Conservation (phyloP, 1,139 yeast genomes). For the Hyphopichia khmerensis region DNA sequence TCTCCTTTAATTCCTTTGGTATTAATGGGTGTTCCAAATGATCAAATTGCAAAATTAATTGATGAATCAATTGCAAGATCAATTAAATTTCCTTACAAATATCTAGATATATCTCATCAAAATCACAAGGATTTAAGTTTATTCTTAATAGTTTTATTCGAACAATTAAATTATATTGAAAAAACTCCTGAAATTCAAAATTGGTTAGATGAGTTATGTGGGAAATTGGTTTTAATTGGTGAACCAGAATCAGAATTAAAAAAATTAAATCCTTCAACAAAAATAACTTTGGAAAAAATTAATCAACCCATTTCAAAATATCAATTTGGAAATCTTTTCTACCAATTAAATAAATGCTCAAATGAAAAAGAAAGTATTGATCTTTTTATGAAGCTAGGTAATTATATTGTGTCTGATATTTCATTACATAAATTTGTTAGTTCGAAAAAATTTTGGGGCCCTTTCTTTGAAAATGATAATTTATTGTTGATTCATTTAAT, state of each 20-base stretch:
- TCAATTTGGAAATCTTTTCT: conserved; percentile 1
- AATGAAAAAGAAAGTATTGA: conserved; percentile 2
- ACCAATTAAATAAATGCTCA: not conserved
- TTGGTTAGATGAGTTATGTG: conserved; percentile 55
- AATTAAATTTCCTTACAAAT: conserved; percentile 76
- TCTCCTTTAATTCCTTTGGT: conserved; percentile 47
- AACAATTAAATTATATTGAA: conserved; percentile 64
- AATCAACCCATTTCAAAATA: not conserved
- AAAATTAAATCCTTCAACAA: not conserved
- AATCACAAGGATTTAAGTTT: conserved; percentile 53
- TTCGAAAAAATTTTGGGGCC: conserved; percentile 26
- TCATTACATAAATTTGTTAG: conserved; percentile 10
- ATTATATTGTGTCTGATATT: conserved; percentile 7
- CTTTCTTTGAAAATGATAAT: conserved; percentile 1
- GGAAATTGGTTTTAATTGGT: conserved; percentile 50
- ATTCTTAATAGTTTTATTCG: conserved; percentile 62
- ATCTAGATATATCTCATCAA: conserved; percentile 61
- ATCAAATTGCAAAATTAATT: conserved; percentile 33
- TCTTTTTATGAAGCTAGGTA: conserved; percentile 1
- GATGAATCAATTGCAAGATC: conserved; percentile 76
- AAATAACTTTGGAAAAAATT: not conserved
- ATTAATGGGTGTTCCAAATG: conserved; percentile 21
- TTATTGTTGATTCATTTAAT: conserved; percentile 27
- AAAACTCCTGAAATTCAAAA: conserved; percentile 20
- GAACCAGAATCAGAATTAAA: conserved; percentile 35